Base-by-base conservation (phyloP, 352 stramenopile genomes). In the Globisporangium alternatum region DNA sequence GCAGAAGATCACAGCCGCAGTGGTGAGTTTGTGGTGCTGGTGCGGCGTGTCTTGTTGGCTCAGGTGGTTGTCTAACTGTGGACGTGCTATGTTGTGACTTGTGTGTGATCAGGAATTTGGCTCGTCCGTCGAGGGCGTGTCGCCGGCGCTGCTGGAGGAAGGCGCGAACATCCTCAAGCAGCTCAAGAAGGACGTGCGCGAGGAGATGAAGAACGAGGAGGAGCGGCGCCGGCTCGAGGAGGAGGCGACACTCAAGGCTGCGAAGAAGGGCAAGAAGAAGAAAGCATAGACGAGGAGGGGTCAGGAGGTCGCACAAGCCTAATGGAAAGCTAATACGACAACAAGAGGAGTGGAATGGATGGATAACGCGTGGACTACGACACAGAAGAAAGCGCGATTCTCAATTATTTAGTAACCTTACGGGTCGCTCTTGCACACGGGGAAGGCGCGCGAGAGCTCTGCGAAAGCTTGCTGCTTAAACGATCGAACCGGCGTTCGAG, bases 401-500 rank as follows among this genome's bases (percentile, higher is more conserved):
- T 71, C 53, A 70, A 71, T 72, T 52, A 43, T 51, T 37, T 66
- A 58, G 45, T 55, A 47, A 25, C 51, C 37, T 57, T 41, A 12
- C 35, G 51, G 51, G 8, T 21, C 37, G 30, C 51, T 57, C 51
- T 43, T 43, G 33, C 28, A 15, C 28, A 37, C 48, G 48, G 12
- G 28, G 12, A 25, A 7, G 12, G 13, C 31, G 19, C 25, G 17
- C 35, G 49, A 43, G 43, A 53, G 15, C 41, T 19, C 47, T 44
- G 31, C 43, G 25, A 62, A 62, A 44, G 21, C 53, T 41, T 41
- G 17, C 37, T 51, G 65, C 74, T 99, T 99, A 99, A 65, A 99
- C 84, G 91, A 99, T 99, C 66, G 97, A 99, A 78, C 97, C 97
- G 76, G 98, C 93, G 88, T 99, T 99, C 66, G 93, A 97, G 67